Base-by-base conservation (phyloP, 2,329 filamentous ascomycete species). In the Neopestalotiopsis sp. region DNA sequence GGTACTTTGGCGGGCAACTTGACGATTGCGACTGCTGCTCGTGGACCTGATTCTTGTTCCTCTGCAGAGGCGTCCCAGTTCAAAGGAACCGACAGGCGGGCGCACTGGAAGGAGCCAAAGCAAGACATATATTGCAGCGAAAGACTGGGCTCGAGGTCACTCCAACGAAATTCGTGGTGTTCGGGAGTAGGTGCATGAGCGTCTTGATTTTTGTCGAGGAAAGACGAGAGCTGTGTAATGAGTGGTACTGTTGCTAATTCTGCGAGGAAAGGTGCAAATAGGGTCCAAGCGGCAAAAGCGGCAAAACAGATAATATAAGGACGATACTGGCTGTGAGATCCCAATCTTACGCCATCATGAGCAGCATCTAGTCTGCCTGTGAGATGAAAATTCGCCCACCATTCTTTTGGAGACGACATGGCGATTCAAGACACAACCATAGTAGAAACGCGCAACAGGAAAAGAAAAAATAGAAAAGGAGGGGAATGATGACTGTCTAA, bases 21-120 rank as follows among this genome's bases (percentile, higher is more conserved):
- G n/a, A 82, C 78, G 10, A 87, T 75, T 3, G 84, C 84, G 32
- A 87, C 17, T 7, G 59, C 59, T 17, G 59, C 59, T 7, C 59
- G 30, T 9, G 59, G 34, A 13, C 32, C 71, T 2, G 78, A 78
- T 24, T 84, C 74, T 58, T 77, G 76, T 5, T 76, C 69, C 58
- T 78, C 49, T 45, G 77, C 72, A 49, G 81, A 77, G 0, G 74
- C 73, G 40, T 82, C 78, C 75, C 82, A 85, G 72, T 83, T 83
- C 74, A 87, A 80, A 0, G 85, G 86, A 0, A 87, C 79, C 60
- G 82, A 76, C 3, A 88, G 75, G 5, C 82, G 78, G n/a, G 85
- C 83, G 70, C 85, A 87, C 71, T 84, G 78, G 67, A 83, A 83
- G 4, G 77, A 80, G 68, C 79, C 78, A 68, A 81, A 85, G 74